Conservation (phyloP, 768 basidiomycete species). For the Rhodosporidiobolus sp. region DNA sequence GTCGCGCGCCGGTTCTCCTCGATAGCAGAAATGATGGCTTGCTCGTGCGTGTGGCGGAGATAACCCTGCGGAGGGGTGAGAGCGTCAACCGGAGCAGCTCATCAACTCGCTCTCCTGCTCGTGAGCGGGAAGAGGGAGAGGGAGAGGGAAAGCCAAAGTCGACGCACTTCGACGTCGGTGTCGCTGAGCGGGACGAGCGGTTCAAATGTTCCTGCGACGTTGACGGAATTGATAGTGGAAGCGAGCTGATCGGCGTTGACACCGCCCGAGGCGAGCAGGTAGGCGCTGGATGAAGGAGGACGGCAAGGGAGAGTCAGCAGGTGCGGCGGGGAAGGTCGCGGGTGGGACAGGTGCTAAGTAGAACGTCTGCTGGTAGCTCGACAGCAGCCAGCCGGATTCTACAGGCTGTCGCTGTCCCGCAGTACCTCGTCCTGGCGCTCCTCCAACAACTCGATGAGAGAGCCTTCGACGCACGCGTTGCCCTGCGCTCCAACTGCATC, state of each 20-base stretch:
- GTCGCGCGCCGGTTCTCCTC: slow-evolving; percentile 84
- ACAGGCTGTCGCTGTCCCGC: slow-evolving; percentile 48
- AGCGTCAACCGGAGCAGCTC: too few species aligned
- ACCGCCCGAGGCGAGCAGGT: slow-evolving; percentile 86
- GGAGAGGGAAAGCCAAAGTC: neutral
- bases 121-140: neutral
- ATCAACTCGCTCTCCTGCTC: too few species aligned
- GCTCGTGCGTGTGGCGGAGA: slow-evolving; percentile 89
- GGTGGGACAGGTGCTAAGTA: neutral
- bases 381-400: slow-evolving; percentile 59
- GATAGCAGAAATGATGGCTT: slow-evolving; percentile 88
- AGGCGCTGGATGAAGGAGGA: slow-evolving; percentile 59
- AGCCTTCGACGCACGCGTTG: slow-evolving; percentile 20
- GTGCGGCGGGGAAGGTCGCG: slow-evolving; percentile 57
- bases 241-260: slow-evolving; percentile 87
- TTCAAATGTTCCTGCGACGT: slow-evolving; percentile 76
- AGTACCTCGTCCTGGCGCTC: neutral
- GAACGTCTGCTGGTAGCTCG: too few species aligned
- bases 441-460: neutral
- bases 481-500: slow-evolving; percentile 3
- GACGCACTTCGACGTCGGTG: slow-evolving; percentile 68
- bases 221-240: slow-evolving; percentile 75
- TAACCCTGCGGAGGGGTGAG: slow-evolving; percentile 58
- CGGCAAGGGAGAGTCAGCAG: slow-evolving; percentile 45
- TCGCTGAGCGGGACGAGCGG: slow-evolving; percentile 90